Percentiles rank a stretch among this genome's conserved stretches.
Evolutionary conservation across 2,329 filamentous ascomycete genomes (phyloP).

Genomic region (Erysiphe pulchra): DNA sequence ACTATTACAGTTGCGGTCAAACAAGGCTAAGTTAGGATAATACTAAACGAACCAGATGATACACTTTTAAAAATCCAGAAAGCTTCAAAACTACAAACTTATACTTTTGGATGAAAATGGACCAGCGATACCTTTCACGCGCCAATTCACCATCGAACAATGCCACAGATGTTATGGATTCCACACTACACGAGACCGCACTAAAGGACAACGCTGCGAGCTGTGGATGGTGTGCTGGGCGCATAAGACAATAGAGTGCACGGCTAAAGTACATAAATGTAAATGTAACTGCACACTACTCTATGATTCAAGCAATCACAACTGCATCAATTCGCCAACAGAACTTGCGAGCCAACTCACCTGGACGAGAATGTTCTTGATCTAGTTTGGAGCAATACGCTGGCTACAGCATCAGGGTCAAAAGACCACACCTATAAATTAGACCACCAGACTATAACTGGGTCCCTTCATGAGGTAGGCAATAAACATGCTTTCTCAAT

Average conservation of each 20-base stretch:
- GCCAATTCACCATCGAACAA: neutral
- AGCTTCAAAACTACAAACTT: neutral
- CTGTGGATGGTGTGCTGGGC: too few species aligned
- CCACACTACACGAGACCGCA: neutral
- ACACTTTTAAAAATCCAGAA: neutral
- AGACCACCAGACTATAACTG: too few species aligned
- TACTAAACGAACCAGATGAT: neutral
- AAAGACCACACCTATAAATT: neutral
- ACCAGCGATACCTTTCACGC: neutral
- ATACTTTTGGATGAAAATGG: neutral
- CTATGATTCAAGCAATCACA: neutral
- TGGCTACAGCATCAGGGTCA: neutral
- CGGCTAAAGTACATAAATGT: neutral
- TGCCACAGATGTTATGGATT: neutral
- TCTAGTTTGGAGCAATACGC: too few species aligned
- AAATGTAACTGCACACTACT: neutral
- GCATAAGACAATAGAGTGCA: neutral
- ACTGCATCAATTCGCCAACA: neutral
- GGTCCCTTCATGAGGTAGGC: neutral
- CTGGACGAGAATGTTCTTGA: too few species aligned
- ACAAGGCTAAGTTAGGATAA: neutral
- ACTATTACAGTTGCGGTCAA: neutral
- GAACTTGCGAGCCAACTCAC: too few species aligned
- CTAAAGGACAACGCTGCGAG: too few species aligned
- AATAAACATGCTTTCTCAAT: too few species aligned